phyloP scores from a whole-genome alignment of 305 asterid genomes.

The Andrographis paniculata region DNA sequence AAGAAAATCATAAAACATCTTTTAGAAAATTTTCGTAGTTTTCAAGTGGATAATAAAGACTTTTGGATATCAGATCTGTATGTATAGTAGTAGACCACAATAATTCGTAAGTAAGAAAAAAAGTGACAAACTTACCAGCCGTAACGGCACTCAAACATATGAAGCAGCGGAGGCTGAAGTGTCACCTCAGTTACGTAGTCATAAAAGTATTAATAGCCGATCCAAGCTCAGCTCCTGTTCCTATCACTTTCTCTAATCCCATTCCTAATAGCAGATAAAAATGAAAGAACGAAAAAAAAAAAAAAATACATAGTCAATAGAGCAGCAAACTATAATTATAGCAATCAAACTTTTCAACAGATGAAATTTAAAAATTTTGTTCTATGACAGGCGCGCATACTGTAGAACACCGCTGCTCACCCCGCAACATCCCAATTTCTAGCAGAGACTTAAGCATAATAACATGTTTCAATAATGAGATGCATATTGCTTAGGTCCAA shows the following conservation, averaged over 20 bases:
- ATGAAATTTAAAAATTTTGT: no score
- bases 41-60: constrained; percentile 14
- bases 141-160: constrained; percentile 63
- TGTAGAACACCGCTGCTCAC: no score
- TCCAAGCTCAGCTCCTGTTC: constrained; percentile 81
- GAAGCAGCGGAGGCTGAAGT: constrained; percentile 61
- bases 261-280: constrained; percentile 39
- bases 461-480: no score
- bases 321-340: no score
- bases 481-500: no score
- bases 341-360: no score
- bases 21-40: constrained; percentile 34
- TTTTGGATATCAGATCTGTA: constrained; percentile 26
- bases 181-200: constrained; percentile 62
- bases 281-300: background rate
- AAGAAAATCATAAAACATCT: constrained; percentile 47
- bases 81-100: no score
- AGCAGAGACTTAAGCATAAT: no score
- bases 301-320: background rate
- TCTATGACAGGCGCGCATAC: no score
- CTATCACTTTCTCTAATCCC: constrained; percentile 76
- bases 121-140: constrained; percentile 49
- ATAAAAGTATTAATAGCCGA: constrained; percentile 22
- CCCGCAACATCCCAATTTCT: no score
- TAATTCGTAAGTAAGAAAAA: no score